phyloP scores from a whole-genome alignment of 148 eudicot species.

The Euryodendron excelsum region DNA sequence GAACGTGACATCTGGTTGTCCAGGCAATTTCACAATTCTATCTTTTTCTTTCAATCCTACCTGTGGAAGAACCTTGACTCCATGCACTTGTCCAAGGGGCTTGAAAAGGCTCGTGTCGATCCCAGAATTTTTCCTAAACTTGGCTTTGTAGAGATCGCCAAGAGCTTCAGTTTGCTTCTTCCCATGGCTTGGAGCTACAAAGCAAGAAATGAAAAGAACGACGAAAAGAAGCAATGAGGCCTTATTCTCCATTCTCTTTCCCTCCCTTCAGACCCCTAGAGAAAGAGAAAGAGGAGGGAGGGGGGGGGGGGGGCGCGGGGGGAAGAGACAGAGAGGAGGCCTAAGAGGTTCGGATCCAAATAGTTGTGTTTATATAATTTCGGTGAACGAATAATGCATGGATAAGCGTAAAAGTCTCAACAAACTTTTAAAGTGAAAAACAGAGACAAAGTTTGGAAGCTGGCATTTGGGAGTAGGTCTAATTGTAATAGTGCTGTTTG shows the following conservation, averaged over 20 bases:
- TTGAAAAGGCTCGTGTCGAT: constrained; percentile 24
- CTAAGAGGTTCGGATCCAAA: not conserved
- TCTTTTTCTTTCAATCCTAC: constrained; percentile 40
- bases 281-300: constrained; percentile 14
- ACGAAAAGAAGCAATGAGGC: not conserved
- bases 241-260: not conserved
- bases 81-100: not conserved
- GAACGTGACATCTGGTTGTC: constrained; percentile 57
- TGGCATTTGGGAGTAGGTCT: too few species aligned
- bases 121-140: constrained; percentile 10
- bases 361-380: not conserved
- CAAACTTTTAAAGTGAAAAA: too few species aligned
- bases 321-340: not conserved
- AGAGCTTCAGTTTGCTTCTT: constrained; percentile 31
- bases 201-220: not conserved
- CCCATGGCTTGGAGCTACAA: constrained; percentile 2
- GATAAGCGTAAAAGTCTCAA: not conserved
- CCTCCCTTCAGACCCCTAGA: not conserved
- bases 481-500: too few species aligned
- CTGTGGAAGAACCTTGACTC: constrained; percentile 20
- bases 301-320: too few species aligned
- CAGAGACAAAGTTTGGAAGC: too few species aligned
- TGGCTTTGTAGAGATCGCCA: constrained; percentile 23
- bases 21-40: constrained; percentile 43
- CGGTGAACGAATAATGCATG: not conserved